These are phyloP conservation scores for Mortierella sp. DNA, from an alignment of 371 early-diverging fungal genomes.

Conservation along the genomic window DNA sequence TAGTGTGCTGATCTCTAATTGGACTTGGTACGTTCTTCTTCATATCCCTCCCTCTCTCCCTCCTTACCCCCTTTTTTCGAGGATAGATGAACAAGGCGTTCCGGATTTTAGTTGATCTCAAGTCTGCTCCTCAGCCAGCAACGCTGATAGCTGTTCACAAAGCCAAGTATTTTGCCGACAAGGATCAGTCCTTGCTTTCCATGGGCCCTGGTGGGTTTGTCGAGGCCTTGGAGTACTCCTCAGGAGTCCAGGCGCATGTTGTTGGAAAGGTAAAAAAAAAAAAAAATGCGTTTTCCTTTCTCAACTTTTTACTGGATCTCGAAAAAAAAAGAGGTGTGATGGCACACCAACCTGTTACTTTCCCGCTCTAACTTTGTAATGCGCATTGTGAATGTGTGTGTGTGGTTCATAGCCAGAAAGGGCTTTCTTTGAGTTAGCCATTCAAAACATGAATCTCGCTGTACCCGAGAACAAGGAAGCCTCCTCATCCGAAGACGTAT, in stretches of 20 bases:
- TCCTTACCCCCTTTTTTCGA: too few species aligned
- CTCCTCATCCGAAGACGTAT: constrained; percentile 50
- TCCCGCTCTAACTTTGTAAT: not conserved
- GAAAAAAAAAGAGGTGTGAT: too few species aligned
- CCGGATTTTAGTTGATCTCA: constrained; percentile 60
- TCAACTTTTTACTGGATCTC: not conserved
- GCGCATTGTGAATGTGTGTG: not conserved
- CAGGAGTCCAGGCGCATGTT: constrained; percentile 70
- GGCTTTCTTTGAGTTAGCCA: constrained; percentile 79
- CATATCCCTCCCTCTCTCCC: too few species aligned
- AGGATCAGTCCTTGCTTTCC: constrained; percentile 64
- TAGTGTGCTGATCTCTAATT: too few species aligned
- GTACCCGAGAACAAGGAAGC: constrained; percentile 36
- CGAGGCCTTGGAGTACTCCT: constrained; percentile 81
- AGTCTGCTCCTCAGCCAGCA: constrained; percentile 35
- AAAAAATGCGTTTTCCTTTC: not conserved
- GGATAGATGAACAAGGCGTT: constrained; percentile 74
- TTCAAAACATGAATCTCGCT: constrained; percentile 68
- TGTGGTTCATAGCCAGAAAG: constrained; percentile 60
- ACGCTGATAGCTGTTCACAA: constrained; percentile 84
- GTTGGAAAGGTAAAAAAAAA: constrained; percentile 74
- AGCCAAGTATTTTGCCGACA: constrained; percentile 78
- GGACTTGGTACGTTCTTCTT: too few species aligned
- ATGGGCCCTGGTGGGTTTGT: constrained; percentile 92
- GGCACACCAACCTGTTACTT: not conserved